Base-by-base conservation (phyloP, 176 grass and related monocot species). In the Phoenix roebelenii region DNA sequence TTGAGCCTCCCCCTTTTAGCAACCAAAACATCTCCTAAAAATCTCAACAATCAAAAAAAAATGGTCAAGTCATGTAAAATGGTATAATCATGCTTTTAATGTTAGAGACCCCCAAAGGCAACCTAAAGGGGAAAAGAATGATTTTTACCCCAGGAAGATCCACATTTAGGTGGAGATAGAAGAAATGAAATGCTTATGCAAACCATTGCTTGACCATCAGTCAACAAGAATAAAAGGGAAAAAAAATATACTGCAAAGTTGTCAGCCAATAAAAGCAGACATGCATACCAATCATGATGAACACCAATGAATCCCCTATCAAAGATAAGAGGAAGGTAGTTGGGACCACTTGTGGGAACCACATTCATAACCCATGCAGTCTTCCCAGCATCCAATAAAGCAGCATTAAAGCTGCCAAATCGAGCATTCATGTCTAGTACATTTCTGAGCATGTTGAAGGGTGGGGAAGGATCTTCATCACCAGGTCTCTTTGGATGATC, bases 391-490 rank as follows among this genome's bases (percentile, higher is more conserved):
- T 92, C 89, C 29, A 97, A 70, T 58, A 97, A 83, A 72, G 93
- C 93, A 59, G 83, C 81, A 82, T 97, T 97, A 82, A 97, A 91
- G 58, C 93, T 87, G 69, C 93, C 84, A 60, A 97, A 88, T 25
- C 70, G 79, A 69, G 93, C 79, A 83, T 92, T 92, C 93, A 97
- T 97, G 75, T 97, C 93, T 19, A 97, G 79, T 54, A 91, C 87
- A 83, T 97, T 97, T 77, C 93, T 87, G 12, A 97, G 73, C 93
- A 97, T 97, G 81, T 97, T 97, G 77, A 88, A 97, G 57, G 93
- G 93, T 79, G 93, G 93, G 23, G 80, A 76, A 28, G 93, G 93
- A 7, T 97, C 93, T 67, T 97, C 93, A 64, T 97, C 93, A 64
- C 93, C 93, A 22, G 93, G 93, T 73, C 93, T 77, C 76, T 97